Conservation (phyloP, 83 land plant species). For the Picea abies region DNA sequence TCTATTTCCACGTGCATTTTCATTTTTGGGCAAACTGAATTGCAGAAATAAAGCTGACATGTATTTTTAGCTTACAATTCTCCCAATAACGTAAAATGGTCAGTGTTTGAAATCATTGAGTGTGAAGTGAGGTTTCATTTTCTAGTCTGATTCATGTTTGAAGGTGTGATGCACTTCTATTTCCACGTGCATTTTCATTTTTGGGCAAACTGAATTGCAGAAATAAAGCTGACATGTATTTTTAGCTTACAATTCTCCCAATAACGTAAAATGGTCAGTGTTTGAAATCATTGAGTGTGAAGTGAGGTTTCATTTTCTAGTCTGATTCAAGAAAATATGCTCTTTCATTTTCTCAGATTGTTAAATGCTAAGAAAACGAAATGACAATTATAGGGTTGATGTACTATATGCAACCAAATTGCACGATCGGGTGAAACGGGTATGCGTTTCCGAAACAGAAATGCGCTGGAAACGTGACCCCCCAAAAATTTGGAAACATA, state of each 20-base stretch:
- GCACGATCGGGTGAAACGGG: no score
- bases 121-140: not conserved
- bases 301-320: not conserved
- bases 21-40: not conserved
- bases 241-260: not conserved
- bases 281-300: not conserved
- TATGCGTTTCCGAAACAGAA: no score
- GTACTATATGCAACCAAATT: not conserved
- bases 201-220: not conserved
- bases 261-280: not conserved
- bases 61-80: not conserved
- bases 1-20: not conserved
- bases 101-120: not conserved
- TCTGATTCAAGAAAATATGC: not conserved
- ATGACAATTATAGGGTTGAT: not conserved
- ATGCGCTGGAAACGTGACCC: no score
- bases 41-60: not conserved
- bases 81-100: not conserved
- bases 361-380: not conserved
- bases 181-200: not conserved
- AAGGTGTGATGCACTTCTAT: not conserved
- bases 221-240: not conserved
- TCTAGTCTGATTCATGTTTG: not conserved
- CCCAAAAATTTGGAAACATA: no score
- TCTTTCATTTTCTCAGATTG: not conserved